Evolutionary conservation across 2,329 filamentous ascomycete genomes (phyloP), one percentile per base, ranked within the genome.

Genomic region (Monosporascus sp.): DNA sequence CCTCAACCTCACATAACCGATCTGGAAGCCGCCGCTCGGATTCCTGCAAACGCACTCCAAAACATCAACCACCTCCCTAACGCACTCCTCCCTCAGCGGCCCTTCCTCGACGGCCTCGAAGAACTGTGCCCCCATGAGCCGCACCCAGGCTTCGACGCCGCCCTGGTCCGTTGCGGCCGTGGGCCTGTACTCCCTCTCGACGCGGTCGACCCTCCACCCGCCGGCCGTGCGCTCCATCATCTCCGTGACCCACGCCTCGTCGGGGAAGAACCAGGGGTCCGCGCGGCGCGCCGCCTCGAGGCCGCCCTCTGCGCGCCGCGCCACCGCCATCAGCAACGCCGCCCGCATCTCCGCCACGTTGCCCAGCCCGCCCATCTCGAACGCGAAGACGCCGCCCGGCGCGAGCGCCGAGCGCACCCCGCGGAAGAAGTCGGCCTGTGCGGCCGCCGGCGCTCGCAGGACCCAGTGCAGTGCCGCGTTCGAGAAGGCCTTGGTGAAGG

Each of bases 281-380:
- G 85, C 58, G 0, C 80, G 72, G 0, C 9, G 38, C 9, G 17
- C 38, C 17, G 17, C 6, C 38, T 20, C 38, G 38, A 8, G 17
- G 5, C 38, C 38, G 6, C 38, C 18, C 17, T 20, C 17, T 18
- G 83, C 64, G 1, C 81, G 77, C 1, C 77, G 73, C 17, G 74
- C 67, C 1, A 86, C 70, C 2, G 78, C 78, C 17, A 74, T 71
- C 4, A 84, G 68, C 7, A 88, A 70, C 2, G 82, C 81, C 0
- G 80, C 73, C 27, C 81, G 76, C 59, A 86, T 78, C 67, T 89
- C 86, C 1, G 74, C 71, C 1, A 87, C 76, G 66, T 89, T 89
- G 20, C 86, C 87, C 48, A 84, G 76, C 0, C 85, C 86, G 50
- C 87, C 86, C 82, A 86, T 86, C 67, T 90, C 86, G 60, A 89